These are phyloP conservation scores for Plasmodium knowlesi DNA, from an alignment of 169 alveolate species.

Conservation along the genomic window DNA sequence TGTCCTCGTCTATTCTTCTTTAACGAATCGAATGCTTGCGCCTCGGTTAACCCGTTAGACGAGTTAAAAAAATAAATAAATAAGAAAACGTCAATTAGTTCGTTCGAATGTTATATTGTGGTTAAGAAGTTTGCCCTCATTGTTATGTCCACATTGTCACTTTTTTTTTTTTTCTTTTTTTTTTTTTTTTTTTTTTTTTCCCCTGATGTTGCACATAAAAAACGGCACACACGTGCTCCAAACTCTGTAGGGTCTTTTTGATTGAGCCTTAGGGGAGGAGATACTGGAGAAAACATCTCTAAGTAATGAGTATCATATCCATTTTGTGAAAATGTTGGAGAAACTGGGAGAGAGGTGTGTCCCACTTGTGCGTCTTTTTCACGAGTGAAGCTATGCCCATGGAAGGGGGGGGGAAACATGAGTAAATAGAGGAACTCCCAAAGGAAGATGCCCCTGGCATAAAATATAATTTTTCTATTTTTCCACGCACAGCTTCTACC, in stretches of 20 bases:
- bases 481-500: background rate
- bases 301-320: background rate
- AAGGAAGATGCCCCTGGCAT: background rate
- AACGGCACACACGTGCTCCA: background rate
- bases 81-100: background rate
- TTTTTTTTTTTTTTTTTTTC: too few relatives aligned
- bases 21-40: background rate
- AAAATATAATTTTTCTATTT: background rate
- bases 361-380: background rate
- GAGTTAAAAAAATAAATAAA: background rate
- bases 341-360: background rate
- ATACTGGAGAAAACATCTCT: background rate
- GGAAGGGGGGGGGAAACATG: background rate
- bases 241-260: background rate
- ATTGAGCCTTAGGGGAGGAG: background rate
- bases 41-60: background rate
- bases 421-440: background rate
- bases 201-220: background rate
- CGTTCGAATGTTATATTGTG: background rate
- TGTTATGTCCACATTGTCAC: background rate
- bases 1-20: background rate
- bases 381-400: background rate
- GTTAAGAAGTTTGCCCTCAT: background rate
- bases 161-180: too few relatives aligned
- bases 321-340: background rate